Evolutionary conservation across 2,329 filamentous ascomycete genomes (phyloP), one percentile per base, ranked within the genome.

Genomic region (Penicillium digitatum): DNA sequence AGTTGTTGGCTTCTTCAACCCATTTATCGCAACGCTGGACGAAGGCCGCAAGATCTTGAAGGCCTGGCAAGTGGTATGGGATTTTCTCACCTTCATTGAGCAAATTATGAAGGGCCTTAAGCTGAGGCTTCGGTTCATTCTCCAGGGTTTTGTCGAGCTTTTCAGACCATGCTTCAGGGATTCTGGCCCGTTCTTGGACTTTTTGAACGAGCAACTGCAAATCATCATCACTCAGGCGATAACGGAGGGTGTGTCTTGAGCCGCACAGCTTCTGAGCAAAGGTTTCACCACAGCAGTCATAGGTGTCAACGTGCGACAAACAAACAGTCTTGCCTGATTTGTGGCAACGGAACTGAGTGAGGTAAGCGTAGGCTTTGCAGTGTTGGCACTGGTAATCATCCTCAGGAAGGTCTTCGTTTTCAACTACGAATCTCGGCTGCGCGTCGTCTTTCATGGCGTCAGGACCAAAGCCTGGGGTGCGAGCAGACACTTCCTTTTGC

Each of bases 11-110:
- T 76, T 97, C 93, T 67, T 97, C 94, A 60, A 96, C 90, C 89
- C 95, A 96, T 70, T 95, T 91, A 73, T 96, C 95, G 78, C 94
- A 97, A 67, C 90, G 87, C 65, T 96, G 91, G 72, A 99, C 94
- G 76, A 95, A 99, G 62, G 87, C 84, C 74, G 86, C 88, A 64
- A 99, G 81, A 65, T 89, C 84, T 65, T 88, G 82, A 60, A 99
- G 82, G 59, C 90, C 92, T 62, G 87, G 85, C 59, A 99, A 82
- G 55, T 90, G 87, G 79, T 89, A 95, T 55, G 93, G 91, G 68
- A 99, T 96, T 74, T 90, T 92, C 77, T 99, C 94, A 73, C 94
- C 94, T 79, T 99, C 94, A 69, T 87, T 87, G 56, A 97, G 81
- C 52, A 99, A 81, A 46, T 86, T 85, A 61, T 93, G 88, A 65